phyloP scores from a whole-genome alignment of 352 stramenopile species.

The Pythium aquatile region DNA sequence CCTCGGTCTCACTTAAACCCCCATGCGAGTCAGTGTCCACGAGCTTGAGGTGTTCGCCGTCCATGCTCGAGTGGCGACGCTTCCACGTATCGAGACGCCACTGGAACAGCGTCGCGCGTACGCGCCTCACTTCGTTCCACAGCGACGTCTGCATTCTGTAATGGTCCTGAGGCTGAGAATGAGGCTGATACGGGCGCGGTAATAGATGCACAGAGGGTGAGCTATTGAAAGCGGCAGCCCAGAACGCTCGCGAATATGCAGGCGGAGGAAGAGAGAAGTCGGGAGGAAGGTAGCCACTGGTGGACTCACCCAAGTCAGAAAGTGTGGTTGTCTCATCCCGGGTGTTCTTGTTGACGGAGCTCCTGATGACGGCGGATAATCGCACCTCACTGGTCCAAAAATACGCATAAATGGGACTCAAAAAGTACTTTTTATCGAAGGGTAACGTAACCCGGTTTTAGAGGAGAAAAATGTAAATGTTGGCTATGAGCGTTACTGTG shows the following conservation, averaged over 20 bases:
- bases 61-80: conserved; percentile 15
- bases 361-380: conserved; percentile 8
- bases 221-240: neutral
- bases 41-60: conserved; percentile 19
- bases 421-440: neutral
- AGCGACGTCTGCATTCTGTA: conserved; percentile 13
- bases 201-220: neutral
- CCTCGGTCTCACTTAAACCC: too few species aligned
- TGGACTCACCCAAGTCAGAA: neutral
- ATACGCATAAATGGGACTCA: neutral
- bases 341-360: conserved; percentile 6
- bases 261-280: too few species aligned
- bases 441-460: conserved; percentile 2
- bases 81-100: conserved; percentile 21
- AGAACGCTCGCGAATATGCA: neutral
- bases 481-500: neutral
- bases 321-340: conserved; percentile 11
- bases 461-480: neutral
- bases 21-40: neutral
- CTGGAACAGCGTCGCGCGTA: conserved; percentile 5
- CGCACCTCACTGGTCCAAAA: conserved; percentile 9
- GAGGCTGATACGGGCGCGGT: neutral
- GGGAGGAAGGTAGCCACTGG: neutral
- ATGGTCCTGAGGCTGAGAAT: neutral
- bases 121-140: conserved; percentile 8